Percentiles rank a stretch among this genome's conserved stretches.
phyloP scores from a whole-genome alignment of 2,329 filamentous ascomycete genomes.

The Chaetomiaceae sp. region DNA sequence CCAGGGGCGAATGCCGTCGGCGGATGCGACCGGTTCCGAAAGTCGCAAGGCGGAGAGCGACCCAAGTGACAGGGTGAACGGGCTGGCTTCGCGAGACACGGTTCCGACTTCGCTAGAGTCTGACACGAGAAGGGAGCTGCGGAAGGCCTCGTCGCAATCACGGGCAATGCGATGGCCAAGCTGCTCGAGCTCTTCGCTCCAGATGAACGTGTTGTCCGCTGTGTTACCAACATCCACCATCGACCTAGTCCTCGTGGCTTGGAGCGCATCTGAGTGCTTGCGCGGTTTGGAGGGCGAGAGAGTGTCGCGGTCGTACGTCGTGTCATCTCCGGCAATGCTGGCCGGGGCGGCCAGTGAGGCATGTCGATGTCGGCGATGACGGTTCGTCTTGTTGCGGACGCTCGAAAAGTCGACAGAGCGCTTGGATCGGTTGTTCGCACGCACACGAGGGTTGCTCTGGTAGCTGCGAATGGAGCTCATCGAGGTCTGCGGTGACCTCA shows the following conservation, averaged over 20 bases:
- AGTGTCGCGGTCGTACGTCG: conserved; percentile 25
- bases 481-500: conserved; percentile 38
- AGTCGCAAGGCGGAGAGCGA: conserved; percentile 21
- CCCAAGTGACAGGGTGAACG: conserved; percentile 40
- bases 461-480: conserved; percentile 48
- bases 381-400: conserved; percentile 33
- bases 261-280: conserved; percentile 13
- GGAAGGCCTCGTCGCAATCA: conserved; percentile 90
- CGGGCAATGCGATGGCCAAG: conserved; percentile 82
- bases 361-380: conserved; percentile 17
- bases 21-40: conserved; percentile 10
- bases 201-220: conserved; percentile 17
- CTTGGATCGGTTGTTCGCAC: conserved; percentile 44
- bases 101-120: conserved; percentile 20
- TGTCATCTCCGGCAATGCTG: conserved; percentile 29
- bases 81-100: conserved; percentile 34
- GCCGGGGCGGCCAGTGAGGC: conserved; percentile 23
- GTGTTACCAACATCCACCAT: conserved; percentile 18
- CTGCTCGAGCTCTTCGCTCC: conserved; percentile 70
- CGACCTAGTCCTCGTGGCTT: conserved; percentile 4
- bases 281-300: conserved; percentile 22
- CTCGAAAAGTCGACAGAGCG: conserved; percentile 53
- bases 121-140: conserved; percentile 50
- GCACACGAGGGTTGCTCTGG: conserved; percentile 39
- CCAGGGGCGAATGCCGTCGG: conserved; percentile 31